Evolutionary conservation across 768 basidiomycete genomes (phyloP).

Genomic region (Leucosporidium creatinivorum): DNA sequence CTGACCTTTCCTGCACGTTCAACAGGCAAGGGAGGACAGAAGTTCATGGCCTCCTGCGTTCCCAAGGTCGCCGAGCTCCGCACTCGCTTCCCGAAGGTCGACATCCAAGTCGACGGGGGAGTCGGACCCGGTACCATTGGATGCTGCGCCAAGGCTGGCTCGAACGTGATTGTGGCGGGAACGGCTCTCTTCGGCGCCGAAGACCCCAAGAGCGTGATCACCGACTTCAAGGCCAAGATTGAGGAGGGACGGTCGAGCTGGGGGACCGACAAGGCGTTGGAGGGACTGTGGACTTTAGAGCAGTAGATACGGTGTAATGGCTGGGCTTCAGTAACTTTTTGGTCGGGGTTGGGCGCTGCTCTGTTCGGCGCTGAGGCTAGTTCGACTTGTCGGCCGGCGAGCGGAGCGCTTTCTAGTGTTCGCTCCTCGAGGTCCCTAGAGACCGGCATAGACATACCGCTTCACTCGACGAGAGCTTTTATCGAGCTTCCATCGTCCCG

Average conservation of each 20-base stretch:
- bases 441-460: too few relatives aligned
- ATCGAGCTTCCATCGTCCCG: too few relatives aligned
- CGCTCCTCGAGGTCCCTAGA: too few relatives aligned
- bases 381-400: too few relatives aligned
- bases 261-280: conserved; percentile 6
- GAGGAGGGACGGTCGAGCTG: conserved; percentile 47
- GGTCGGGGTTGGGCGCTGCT: too few relatives aligned
- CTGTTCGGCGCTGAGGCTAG: too few relatives aligned
- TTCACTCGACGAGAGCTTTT: too few relatives aligned
- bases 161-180: conserved; percentile 96
- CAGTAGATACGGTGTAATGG: too few relatives aligned
- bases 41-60: conserved; percentile 86
- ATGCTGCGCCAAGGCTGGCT: conserved; percentile 83
- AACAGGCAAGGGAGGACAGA: conserved; percentile 91
- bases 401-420: too few relatives aligned
- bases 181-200: conserved; percentile 83
- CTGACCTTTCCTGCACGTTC: conserved; percentile 33
- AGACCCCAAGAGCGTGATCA: conserved; percentile 45
- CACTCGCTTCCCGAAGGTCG: conserved; percentile 79
- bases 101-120: conserved; percentile 97
- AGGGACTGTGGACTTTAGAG: too few relatives aligned
- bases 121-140: conserved; percentile 86
- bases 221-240: conserved; percentile 61
- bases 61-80: conserved; percentile 89
- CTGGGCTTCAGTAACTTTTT: too few relatives aligned